Evolutionary conservation across 371 early-diverging fungal species (phyloP).

Genomic region (Nematocida sp.): DNA sequence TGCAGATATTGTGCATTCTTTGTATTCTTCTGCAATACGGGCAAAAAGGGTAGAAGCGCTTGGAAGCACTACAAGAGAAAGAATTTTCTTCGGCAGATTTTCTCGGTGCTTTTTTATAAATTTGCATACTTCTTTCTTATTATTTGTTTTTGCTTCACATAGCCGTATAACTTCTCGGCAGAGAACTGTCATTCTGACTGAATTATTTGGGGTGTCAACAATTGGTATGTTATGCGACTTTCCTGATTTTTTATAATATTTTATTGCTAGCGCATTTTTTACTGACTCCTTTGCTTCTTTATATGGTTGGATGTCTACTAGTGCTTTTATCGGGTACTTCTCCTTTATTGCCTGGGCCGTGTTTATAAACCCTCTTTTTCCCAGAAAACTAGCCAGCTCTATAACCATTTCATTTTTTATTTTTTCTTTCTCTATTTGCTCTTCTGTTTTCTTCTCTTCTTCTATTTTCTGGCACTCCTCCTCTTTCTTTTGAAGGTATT

Average conservation of each 20-base stretch:
- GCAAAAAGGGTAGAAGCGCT: background rate
- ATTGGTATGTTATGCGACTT: background rate
- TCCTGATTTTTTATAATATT: background rate
- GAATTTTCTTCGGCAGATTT: background rate
- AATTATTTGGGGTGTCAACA: background rate
- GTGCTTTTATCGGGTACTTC: background rate
- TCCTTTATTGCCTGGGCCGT: conserved; percentile 10
- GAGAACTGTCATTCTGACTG: background rate
- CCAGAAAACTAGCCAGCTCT: conserved; percentile 20
- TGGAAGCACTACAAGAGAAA: conserved; percentile 46
- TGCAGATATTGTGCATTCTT: background rate
- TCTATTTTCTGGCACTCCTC: conserved; percentile 33
- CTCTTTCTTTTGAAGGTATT: conserved; percentile 46
- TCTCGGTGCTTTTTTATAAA: conserved; percentile 23
- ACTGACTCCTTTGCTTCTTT: background rate
- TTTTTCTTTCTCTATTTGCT: conserved; percentile 13
- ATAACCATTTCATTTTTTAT: conserved; percentile 31
- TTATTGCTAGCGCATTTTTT: background rate
- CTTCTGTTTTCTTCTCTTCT: conserved; percentile 3
- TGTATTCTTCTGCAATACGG: conserved; percentile 10
- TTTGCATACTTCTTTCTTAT: background rate
- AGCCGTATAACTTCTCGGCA: background rate
- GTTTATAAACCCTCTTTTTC: conserved; percentile 25
- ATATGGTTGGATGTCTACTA: background rate
- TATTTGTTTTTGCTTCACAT: background rate